Conservation (phyloP, 148 eudicot genomes). For the Arctostaphylos glauca region DNA sequence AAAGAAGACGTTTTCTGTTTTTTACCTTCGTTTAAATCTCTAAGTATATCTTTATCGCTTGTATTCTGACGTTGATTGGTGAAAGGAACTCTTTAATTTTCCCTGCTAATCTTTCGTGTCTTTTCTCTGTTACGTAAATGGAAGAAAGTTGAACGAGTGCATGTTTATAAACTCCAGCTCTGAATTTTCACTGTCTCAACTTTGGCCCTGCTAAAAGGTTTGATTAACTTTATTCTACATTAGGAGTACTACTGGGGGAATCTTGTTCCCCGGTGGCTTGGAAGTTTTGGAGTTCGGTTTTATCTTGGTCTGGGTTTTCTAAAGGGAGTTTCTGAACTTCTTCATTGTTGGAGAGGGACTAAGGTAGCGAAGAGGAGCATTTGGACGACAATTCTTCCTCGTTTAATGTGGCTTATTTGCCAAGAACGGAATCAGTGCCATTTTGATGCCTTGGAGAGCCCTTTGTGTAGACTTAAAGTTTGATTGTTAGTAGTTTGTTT, state of each 20-base stretch:
- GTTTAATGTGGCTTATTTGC: background rate
- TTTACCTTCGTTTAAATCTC: background rate
- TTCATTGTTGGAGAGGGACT: background rate
- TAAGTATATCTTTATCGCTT: background rate
- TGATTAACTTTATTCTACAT: background rate
- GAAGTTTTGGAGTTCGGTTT: background rate
- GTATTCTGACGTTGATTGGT: background rate
- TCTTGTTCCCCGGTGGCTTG: background rate
- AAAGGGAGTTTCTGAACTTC: background rate
- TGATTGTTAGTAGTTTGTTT: background rate
- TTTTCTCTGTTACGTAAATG: background rate
- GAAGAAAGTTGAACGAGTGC: background rate
- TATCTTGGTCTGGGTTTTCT: background rate
- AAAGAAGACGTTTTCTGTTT: background rate
- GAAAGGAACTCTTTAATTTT: background rate
- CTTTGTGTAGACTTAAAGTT: background rate
- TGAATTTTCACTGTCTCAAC: background rate
- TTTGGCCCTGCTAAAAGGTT: background rate
- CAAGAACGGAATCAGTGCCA: too few relatives aligned
- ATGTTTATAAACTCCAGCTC: background rate
- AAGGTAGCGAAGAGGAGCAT: background rate
- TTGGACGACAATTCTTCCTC: background rate
- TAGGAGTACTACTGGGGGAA: background rate
- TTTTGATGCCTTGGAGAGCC: too few relatives aligned
- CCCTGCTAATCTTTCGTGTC: constrained; percentile 2